These are phyloP conservation scores for Picea sitchensis DNA, from an alignment of 75 land plant genomes.

Conservation along the genomic window DNA sequence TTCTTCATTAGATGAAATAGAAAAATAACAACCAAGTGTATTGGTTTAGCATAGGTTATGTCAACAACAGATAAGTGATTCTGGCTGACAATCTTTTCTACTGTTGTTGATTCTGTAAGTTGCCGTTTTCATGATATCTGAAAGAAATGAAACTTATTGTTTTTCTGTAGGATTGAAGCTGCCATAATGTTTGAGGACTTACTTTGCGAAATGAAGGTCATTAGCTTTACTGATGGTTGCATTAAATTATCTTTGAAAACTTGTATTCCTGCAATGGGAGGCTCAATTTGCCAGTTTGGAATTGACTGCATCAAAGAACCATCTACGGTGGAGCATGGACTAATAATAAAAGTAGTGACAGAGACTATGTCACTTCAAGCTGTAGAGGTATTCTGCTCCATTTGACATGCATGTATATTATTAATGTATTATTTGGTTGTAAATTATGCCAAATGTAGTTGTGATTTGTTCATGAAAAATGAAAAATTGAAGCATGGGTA, in stretches of 20 bases:
- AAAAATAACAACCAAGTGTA: neutral
- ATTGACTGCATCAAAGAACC: neutral
- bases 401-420: neutral
- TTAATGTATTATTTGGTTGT: neutral
- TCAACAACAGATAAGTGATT: neutral
- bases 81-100: neutral
- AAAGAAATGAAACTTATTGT: neutral
- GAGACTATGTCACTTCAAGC: constrained; percentile 1
- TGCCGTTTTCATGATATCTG: neutral
- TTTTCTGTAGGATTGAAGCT: constrained; percentile 2
- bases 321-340: neutral
- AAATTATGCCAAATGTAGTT: neutral
- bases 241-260: constrained; percentile 3
- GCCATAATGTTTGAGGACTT: neutral
- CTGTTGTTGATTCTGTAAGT: neutral
- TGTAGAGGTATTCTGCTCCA: neutral
- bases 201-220: constrained; percentile 2
- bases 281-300: constrained; percentile 1
- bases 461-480: neutral
- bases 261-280: constrained; percentile 7
- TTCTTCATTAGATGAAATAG: neutral
- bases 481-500: neutral
- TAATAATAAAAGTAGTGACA: neutral
- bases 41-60: neutral
- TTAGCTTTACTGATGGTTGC: constrained; percentile 2